phyloP scores from a whole-genome alignment of 805 yeast genomes.

The Candida argentea region DNA sequence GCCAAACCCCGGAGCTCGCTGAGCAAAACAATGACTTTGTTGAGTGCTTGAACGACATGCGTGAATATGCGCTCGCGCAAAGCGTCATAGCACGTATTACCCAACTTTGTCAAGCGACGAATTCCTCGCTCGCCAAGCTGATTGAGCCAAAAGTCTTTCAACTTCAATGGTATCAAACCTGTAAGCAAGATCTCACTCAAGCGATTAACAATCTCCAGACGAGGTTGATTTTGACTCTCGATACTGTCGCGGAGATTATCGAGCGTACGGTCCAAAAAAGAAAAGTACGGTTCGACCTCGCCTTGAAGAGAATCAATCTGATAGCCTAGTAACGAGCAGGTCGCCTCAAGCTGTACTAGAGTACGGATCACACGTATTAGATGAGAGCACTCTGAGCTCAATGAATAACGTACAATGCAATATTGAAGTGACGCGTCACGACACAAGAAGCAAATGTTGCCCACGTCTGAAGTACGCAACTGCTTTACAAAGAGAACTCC shows the following conservation, averaged over 20 bases:
- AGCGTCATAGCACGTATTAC: slow-evolving; percentile 41
- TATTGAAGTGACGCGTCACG: slow-evolving; percentile 2
- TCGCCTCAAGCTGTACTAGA: slow-evolving; percentile 17
- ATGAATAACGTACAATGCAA: no score
- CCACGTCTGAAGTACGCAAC: slow-evolving; percentile 12
- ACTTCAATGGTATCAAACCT: slow-evolving; percentile 39
- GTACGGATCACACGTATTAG: slow-evolving; percentile 8
- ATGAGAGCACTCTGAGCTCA: no score
- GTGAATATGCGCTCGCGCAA: slow-evolving; percentile 38
- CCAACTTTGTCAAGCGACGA: slow-evolving; percentile 42
- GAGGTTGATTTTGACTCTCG: slow-evolving; percentile 8
- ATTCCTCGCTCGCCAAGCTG: slow-evolving; percentile 60
- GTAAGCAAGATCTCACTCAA: slow-evolving; percentile 42
- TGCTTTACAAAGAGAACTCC: slow-evolving; percentile 8
- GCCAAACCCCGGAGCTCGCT: slow-evolving; percentile 31
- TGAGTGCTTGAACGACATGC: slow-evolving; percentile 44
- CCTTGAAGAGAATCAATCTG: slow-evolving; percentile 11
- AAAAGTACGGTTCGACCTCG: slow-evolving; percentile 17
- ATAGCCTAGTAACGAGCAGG: slow-evolving; percentile 13
- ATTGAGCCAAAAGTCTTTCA: slow-evolving; percentile 52
- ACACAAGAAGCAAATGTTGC: slow-evolving; percentile 18
- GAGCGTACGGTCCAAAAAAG: slow-evolving; percentile 21
- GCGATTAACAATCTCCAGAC: slow-evolving; percentile 8
- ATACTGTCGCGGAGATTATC: slow-evolving; percentile 18
- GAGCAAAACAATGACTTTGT: slow-evolving; percentile 40